Percentiles rank a stretch among this genome's conserved stretches.
Evolutionary conservation across 768 basidiomycete species (phyloP).

Genomic region (Roridomyces roridus): DNA sequence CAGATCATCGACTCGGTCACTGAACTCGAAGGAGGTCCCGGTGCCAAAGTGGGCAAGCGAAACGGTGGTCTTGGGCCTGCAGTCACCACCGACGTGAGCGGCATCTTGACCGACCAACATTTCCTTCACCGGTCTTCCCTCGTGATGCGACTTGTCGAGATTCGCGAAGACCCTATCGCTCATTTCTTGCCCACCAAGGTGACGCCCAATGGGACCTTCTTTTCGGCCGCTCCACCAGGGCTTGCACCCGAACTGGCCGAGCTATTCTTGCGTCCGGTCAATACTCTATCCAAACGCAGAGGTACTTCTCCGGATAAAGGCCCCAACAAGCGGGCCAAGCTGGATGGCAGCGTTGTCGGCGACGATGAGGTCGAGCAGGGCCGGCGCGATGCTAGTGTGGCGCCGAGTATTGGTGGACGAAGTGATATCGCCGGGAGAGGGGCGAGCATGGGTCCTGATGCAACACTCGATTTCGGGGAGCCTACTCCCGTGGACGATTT

Average conservation of each 20-base stretch:
- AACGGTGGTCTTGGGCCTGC: conserved; percentile 58
- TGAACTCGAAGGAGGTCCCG: conserved; percentile 74
- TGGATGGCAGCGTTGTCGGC: conserved; percentile 55
- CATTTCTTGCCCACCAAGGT: conserved; percentile 86
- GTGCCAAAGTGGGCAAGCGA: conserved; percentile 58
- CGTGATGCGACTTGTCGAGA: conserved; percentile 85
- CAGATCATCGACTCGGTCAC: conserved; percentile 91
- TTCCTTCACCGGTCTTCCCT: conserved; percentile 86
- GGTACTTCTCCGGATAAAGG: conserved; percentile 62
- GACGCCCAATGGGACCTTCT: conserved; percentile 74
- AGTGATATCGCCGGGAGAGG: conserved; percentile 61
- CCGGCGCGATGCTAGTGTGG: conserved; percentile 69
- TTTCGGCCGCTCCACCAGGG: conserved; percentile 87
- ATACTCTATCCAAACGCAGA: conserved; percentile 61
- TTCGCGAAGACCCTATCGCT: conserved; percentile 81
- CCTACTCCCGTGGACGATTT: conserved; percentile 69
- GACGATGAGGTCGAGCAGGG: conserved; percentile 76
- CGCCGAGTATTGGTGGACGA: conserved; percentile 63
- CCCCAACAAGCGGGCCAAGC: conserved; percentile 65
- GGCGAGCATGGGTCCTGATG: conserved; percentile 58
- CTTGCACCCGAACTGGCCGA: conserved; percentile 81
- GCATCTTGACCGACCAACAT: conserved; percentile 80
- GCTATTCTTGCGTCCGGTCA: conserved; percentile 82
- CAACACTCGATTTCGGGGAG: conserved; percentile 67
- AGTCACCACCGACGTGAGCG: conserved; percentile 62